Evolutionary conservation across 495 filamentous ascomycete species (phyloP), one percentile per base, ranked within the genome.

Genomic region (Aspergillus sclerotioniger): DNA sequence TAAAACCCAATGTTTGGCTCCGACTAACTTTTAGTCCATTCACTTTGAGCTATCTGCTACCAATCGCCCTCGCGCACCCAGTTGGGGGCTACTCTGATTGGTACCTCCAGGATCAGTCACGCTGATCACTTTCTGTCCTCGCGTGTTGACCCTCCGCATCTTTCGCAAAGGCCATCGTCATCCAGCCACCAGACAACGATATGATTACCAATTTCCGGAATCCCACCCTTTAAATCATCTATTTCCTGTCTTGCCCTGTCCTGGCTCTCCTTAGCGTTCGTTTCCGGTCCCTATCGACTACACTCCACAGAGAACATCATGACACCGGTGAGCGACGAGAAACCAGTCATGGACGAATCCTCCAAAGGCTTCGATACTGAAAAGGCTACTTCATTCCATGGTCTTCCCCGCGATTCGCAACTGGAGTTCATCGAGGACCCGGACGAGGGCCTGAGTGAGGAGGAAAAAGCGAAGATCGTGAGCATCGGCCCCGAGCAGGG

Each of bases 381-480:
- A 59, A 65, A 63, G 28, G 29, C 57, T 9, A 31, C 39, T 8
- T 33, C 47, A 13, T 53, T 28, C 2, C 33, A 56, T 5, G 54
- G 58, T 33, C 6, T 33, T 0, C 32, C 52, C n/a, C 32, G 9
- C 15, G 33, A 57, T 12, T 58, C 62, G 1, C 62, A 57, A 45
- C 48, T 68, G 6, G 60, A 55, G 6, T 69, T 70, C 0, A 67
- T 77, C 32, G 72, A 76, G 44, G 87, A 90, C 60, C 89, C 87
- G 0, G 89, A 92, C 64, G 84, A 82, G 21, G 84, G 86, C 28
- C 67, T 90, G 49, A 88, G 77, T 48, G 80, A 80, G 0, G 87
- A 82, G 37, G 90, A 92, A 65, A 84, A 76, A 62, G 84, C 80
- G 6, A 78, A 75, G 31, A 83, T 90, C 63, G 90, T 92, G 71